Evolutionary conservation across 495 filamentous ascomycete genomes (phyloP).

Genomic region (Hypoxylon intermedium): DNA sequence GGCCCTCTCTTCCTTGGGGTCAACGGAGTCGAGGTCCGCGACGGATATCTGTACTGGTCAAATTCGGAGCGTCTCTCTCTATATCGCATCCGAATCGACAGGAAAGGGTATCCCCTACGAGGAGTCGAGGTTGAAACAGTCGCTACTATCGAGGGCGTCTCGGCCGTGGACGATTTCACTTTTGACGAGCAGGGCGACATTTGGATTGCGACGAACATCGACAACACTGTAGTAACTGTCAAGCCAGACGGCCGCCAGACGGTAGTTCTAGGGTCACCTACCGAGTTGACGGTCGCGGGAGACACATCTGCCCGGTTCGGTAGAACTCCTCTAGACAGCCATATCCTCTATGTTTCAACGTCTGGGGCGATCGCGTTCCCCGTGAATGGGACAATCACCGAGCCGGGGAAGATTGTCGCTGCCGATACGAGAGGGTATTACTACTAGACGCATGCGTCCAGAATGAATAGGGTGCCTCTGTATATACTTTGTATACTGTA

Average conservation of each 20-base stretch:
- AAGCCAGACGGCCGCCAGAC: slow-evolving; percentile 18
- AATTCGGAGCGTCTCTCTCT: slow-evolving; percentile 41
- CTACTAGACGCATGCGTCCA: not conserved
- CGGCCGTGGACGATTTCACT: slow-evolving; percentile 39
- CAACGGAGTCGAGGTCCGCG: slow-evolving; percentile 43
- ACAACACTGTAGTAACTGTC: slow-evolving; percentile 33
- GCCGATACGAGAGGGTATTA: slow-evolving; percentile 32
- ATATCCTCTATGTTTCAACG: slow-evolving; percentile 41
- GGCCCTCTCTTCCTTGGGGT: slow-evolving; percentile 37
- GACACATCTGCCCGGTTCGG: slow-evolving; percentile 39
- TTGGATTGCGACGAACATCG: slow-evolving; percentile 39
- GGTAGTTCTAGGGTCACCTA: slow-evolving; percentile 29
- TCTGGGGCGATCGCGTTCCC: slow-evolving; percentile 31
- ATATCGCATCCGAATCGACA: slow-evolving; percentile 42
- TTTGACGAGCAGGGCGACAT: slow-evolving; percentile 39
- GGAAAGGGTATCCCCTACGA: slow-evolving; percentile 22
- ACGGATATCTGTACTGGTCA: slow-evolving; percentile 48
- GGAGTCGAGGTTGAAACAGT: slow-evolving; percentile 7
- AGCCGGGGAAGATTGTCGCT: slow-evolving; percentile 44
- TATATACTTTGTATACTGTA: no score
- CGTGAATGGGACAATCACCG: slow-evolving; percentile 43
- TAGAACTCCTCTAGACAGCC: slow-evolving; percentile 21
- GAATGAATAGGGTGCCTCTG: no score
- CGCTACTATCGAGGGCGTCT: slow-evolving; percentile 1
- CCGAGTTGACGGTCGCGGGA: slow-evolving; percentile 39